Evolutionary conservation across 108 stramenopile genomes (phyloP), one percentile per base, ranked within the genome.

Genomic region (Fragilariopsis cylindrus): DNA sequence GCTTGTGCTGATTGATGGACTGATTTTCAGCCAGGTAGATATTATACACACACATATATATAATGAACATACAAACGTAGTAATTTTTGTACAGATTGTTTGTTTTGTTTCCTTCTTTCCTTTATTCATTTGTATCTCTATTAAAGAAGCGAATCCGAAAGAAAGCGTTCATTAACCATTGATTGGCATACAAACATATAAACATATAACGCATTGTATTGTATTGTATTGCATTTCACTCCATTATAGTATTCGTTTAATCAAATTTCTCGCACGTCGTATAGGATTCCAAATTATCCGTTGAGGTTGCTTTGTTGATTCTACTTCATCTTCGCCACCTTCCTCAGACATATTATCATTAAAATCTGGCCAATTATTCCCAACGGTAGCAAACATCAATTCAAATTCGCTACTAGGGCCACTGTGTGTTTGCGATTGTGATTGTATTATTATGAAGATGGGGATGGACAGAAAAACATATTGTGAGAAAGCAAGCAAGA

Each of bases 311-410:
- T n/a, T 42, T 13, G 13, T 46, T 16, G 42, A 41, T 57, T 67
- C 16, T 19, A 54, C 3, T 16, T 57, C 39, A 52, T 43, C 9
- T 8, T 60, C 48, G 11, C 39, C 55, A 15, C 54, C 13, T 42
- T 30, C 48, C 11, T 56, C 54, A 12, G 42, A 7, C 15, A 49
- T 44, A 7, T 16, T 50, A 12, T 72, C 72, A 55, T 65, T 48
- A 15, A 46, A 4, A 3, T 73, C 67, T 4, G 79, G 79, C 79
- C 79, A 80, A 48, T 80, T 54, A 44, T 55, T 75, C 40, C 79
- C 79, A 55, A 58, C 63, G 12, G 69, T 57, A 13, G 74, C 65
- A 39, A 75, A 71, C 7, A 43, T 58, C 12, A 69, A 81, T n/a
- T 81, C 80, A 21, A 30, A 30, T 30, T 30, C 30, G 30, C 30